Base-by-base conservation (phyloP, 169 alveolate species). In the Eimeria acervulina region DNA sequence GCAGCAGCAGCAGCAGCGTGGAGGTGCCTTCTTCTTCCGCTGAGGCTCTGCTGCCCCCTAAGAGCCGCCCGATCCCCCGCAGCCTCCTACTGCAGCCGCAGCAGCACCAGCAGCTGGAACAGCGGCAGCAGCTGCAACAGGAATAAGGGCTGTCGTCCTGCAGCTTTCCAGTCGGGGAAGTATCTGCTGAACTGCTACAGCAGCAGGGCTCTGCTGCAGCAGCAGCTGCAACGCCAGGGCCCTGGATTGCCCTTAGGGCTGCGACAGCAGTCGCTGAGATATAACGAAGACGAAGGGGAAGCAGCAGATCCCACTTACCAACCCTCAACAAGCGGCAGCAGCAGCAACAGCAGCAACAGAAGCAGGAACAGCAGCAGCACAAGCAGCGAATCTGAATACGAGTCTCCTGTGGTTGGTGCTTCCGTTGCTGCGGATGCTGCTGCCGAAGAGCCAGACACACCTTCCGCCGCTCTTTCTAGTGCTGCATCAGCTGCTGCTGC, bases 281-380 rank as follows among this genome's bases (percentile, higher is more conserved):
- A 70, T 44, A 76, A 90, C 38, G 33, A 52, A 68, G 95, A 90
- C 95, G 95, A 90, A 47, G 95, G 95, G 23, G 95, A 90, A 36
- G 95, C 8, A 31, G 89, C 70, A 17, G 95, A 90, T 70, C 76
- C 95, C 31, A 21, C 95, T 2, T 90, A 40, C 51, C 55, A 33
- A 31, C 95, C 95, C n/a, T 23, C 59, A 47, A 47, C 55, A 47
- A 47, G 55, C 55, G 12, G 55, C 55, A 47, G 55, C 55, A 47
- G 55, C 55, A 47, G 12, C 55, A 47, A 12, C 55, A 5, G 55
- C 55, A 47, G 55, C 55, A 47, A 47, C 55, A 12, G 55, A 5
- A 47, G 19, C 19, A 47, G 55, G 19, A 47, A 12, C 55, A 47
- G 55, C 55, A n/a, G n/a, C 55, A 47, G 19, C 19, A 47, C 19